Conservation (phyloP, 1,284 basidiomycete genomes). For the Sanghuangporus baumii region DNA sequence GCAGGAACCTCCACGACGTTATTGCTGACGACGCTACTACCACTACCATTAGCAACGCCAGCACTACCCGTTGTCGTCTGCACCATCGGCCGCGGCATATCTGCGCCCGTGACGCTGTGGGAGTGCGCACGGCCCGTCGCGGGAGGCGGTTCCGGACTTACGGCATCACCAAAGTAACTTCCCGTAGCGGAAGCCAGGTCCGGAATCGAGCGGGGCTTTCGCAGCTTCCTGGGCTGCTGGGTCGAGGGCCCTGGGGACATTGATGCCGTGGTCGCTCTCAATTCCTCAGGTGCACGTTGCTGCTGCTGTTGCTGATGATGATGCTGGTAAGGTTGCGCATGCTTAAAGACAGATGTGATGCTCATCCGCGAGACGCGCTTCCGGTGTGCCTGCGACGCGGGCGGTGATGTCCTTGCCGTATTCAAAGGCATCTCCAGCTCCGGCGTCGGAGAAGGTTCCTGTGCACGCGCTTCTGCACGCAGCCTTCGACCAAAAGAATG, state of each 20-base stretch:
- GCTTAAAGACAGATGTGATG: slow-evolving; percentile 54
- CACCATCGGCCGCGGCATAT: slow-evolving; percentile 41
- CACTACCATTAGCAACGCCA: slow-evolving; percentile 1
- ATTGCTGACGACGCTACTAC: too few species aligned
- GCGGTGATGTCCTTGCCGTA: slow-evolving; percentile 16
- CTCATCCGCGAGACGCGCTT: slow-evolving; percentile 62
- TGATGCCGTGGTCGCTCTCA: slow-evolving; percentile 9
- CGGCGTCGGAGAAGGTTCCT: slow-evolving; percentile 7
- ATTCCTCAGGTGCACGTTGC: slow-evolving; percentile 26
- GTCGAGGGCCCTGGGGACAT: slow-evolving; percentile 22
- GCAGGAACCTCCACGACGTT: background rate
- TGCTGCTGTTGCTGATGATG: too few species aligned
- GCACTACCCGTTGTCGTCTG: slow-evolving; percentile 16
- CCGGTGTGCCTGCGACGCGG: slow-evolving; percentile 24
- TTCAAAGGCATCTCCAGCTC: slow-evolving; percentile 10
- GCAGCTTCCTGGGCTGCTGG: slow-evolving; percentile 40
- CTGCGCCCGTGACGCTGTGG: slow-evolving; percentile 70
- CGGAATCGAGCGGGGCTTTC: slow-evolving; percentile 68
- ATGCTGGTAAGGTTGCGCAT: slow-evolving; percentile 33
- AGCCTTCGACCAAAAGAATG: slow-evolving; percentile 1
- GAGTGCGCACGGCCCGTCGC: slow-evolving; percentile 59
- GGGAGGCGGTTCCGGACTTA: slow-evolving; percentile 23
- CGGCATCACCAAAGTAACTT: slow-evolving; percentile 15
- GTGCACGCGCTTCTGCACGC: slow-evolving; percentile 2
- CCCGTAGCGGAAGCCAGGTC: slow-evolving; percentile 38